A percentile compares a stretch with the other conserved stretches of the same genome.
These are phyloP conservation scores for Trametes sanguinea DNA, from an alignment of 768 basidiomycete genomes.

Conservation along the genomic window DNA sequence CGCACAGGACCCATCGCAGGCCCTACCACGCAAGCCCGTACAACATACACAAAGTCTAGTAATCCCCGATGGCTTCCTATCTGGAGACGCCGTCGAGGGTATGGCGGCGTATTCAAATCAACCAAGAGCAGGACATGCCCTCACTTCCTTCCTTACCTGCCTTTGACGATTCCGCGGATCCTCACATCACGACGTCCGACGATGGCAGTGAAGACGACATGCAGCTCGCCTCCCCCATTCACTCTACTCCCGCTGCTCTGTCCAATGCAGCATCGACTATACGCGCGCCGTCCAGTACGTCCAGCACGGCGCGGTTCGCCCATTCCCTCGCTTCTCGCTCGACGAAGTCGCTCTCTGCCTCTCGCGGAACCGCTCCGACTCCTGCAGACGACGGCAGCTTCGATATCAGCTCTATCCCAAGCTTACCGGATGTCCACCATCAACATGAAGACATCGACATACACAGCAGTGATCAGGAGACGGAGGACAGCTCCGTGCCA, in stretches of 20 bases:
- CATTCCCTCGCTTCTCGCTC: conserved; percentile 53
- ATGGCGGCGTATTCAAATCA: conserved; percentile 78
- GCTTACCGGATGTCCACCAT: conserved; percentile 23
- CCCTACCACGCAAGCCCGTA: too few relatives aligned
- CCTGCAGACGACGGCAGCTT: conserved; percentile 30
- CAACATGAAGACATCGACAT: conserved; percentile 24
- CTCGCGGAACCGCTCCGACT: conserved; percentile 14
- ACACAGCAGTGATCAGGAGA: conserved; percentile 31
- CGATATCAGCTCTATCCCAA: conserved; percentile 37
- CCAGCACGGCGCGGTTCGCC: conserved; percentile 51
- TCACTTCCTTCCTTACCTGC: conserved; percentile 77
- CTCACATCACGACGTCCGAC: conserved; percentile 42
- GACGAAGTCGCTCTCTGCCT: conserved; percentile 40
- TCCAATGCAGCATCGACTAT: conserved; percentile 51
- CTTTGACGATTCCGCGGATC: conserved; percentile 65
- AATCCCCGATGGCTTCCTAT: conserved; percentile 28
- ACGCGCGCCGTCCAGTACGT: conserved; percentile 52
- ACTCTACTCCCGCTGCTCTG: conserved; percentile 59
- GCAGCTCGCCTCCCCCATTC: conserved; percentile 55
- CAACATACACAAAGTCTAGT: too few relatives aligned
- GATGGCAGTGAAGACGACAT: conserved; percentile 39
- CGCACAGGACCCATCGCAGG: too few relatives aligned
- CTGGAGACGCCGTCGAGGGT: conserved; percentile 82
- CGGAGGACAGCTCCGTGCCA: conserved; percentile 27
- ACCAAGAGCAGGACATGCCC: conserved; percentile 76